These are phyloP conservation scores for Eimeria zaria DNA, from an alignment of 169 alveolate species.

Conservation along the genomic window DNA sequence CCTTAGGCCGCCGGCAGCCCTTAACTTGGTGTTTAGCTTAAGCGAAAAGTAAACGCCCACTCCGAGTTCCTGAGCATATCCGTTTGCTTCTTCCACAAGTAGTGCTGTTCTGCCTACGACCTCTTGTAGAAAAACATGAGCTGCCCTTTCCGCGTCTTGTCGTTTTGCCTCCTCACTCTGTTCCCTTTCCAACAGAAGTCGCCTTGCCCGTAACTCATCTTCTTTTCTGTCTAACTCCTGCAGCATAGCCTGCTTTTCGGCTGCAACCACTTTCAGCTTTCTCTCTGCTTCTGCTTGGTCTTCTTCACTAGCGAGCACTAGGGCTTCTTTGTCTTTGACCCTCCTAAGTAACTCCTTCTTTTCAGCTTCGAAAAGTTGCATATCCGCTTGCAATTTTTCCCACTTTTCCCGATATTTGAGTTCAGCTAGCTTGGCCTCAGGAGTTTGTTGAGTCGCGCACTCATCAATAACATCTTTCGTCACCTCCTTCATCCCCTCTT, in stretches of 20 bases:
- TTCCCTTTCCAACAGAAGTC: slow-evolving; percentile 48
- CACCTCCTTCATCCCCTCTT: slow-evolving; percentile 85
- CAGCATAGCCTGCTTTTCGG: slow-evolving; percentile 61
- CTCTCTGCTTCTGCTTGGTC: slow-evolving; percentile 71
- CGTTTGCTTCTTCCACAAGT: slow-evolving; percentile 82
- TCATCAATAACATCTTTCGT: slow-evolving; percentile 73
- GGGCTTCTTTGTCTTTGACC: slow-evolving; percentile 74
- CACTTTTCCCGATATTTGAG: slow-evolving; percentile 50
- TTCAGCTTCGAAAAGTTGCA: slow-evolving; percentile 69
- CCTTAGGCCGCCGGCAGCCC: slow-evolving; percentile 15
- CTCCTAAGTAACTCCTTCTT: slow-evolving; percentile 66
- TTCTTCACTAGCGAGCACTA: slow-evolving; percentile 73
- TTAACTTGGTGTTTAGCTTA: slow-evolving; percentile 60
- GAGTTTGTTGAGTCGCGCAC: slow-evolving; percentile 16
- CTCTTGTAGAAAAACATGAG: slow-evolving; percentile 75
- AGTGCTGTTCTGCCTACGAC: slow-evolving; percentile 73
- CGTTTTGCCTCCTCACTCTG: slow-evolving; percentile 58
- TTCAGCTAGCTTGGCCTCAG: slow-evolving; percentile 16
- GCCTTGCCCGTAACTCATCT: slow-evolving; percentile 51
- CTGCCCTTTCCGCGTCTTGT: slow-evolving; percentile 79
- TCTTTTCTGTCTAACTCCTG: slow-evolving; percentile 73
- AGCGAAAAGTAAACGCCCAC: slow-evolving; percentile 79
- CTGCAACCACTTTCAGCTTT: slow-evolving; percentile 70
- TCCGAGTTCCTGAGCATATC: slow-evolving; percentile 81
- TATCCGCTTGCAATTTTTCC: slow-evolving; percentile 52